Percentiles rank a stretch among this genome's conserved stretches.
Conservation (phyloP, 2,329 filamentous ascomycete genomes). For the Rasamsonia emersonii region DNA sequence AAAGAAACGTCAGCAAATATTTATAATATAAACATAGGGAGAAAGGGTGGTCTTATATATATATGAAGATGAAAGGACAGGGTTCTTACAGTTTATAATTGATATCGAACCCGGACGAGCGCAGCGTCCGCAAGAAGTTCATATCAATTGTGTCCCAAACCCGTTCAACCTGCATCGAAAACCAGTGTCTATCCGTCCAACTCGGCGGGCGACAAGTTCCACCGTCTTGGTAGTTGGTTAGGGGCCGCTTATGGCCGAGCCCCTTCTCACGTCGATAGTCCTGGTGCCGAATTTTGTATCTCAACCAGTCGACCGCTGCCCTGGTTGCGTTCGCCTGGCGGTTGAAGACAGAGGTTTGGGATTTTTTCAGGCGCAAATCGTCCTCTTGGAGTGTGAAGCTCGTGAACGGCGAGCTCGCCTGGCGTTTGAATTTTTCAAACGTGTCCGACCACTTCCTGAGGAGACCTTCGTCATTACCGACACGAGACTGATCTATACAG, state of each 20-base stretch:
- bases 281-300: constrained; percentile 53
- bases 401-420: constrained; percentile 54
- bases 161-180: constrained; percentile 46
- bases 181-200: constrained; percentile 45
- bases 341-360: constrained; percentile 38
- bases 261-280: constrained; percentile 41
- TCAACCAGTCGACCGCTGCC: constrained; percentile 22
- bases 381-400: constrained; percentile 52
- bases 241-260: constrained; percentile 48
- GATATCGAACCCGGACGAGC: constrained; percentile 45
- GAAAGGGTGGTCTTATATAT: too few species aligned
- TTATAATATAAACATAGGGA: not conserved
- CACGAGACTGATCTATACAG: constrained; percentile 37
- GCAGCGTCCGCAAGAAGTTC: constrained; percentile 43
- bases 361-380: constrained; percentile 47
- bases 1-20: constrained; percentile 6
- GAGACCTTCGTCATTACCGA: constrained; percentile 17
- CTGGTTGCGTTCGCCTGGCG: constrained; percentile 15
- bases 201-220: constrained; percentile 48
- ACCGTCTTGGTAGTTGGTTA: constrained; percentile 52
- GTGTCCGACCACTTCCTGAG: constrained; percentile 29
- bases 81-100: constrained; percentile 47
- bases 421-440: constrained; percentile 43
- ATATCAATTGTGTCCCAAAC: constrained; percentile 61
- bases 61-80: too few species aligned